These are phyloP conservation scores for Nigrospora sphaerica DNA, from an alignment of 2,329 filamentous ascomycete genomes.

Conservation along the genomic window DNA sequence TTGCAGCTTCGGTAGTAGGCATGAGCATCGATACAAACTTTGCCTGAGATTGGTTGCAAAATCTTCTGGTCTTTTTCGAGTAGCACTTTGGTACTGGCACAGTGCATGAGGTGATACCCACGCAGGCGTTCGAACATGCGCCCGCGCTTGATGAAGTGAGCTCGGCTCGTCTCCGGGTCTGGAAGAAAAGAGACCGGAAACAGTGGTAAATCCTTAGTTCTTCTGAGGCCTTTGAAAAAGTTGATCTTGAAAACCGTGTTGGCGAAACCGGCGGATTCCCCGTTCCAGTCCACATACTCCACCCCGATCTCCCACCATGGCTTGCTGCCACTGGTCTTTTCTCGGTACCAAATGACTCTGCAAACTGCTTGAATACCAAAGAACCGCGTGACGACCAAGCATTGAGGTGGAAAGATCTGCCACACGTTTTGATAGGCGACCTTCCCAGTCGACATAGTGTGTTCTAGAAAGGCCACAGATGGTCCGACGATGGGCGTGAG, in stretches of 20 bases:
- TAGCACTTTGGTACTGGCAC: conserved; percentile 18
- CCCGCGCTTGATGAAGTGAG: conserved; percentile 18
- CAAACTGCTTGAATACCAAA: conserved; percentile 26
- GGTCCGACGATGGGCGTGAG: conserved; percentile 20
- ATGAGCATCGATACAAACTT: conserved; percentile 25
- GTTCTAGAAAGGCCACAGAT: conserved; percentile 14
- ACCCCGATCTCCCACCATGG: conserved; percentile 20
- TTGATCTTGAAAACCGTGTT: conserved; percentile 14
- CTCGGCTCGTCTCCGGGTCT: conserved; percentile 14
- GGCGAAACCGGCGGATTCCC: conserved; percentile 19
- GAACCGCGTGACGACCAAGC: conserved; percentile 21
- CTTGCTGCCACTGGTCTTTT: conserved; percentile 2
- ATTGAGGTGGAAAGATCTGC: conserved; percentile 26
- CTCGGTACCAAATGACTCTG: conserved; percentile 22
- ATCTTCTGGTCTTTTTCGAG: conserved; percentile 14
- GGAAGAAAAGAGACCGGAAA: conserved; percentile 20
- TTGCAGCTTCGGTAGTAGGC: conserved; percentile 25
- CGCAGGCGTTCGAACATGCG: conserved; percentile 22
- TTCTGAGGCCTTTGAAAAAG: conserved; percentile 16
- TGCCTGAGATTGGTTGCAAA: conserved; percentile 18
- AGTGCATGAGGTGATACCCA: conserved; percentile 23
- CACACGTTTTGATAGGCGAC: conserved; percentile 22
- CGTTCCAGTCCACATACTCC: conserved; percentile 29
- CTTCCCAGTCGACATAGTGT: conserved; percentile 19
- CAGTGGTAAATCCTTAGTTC: conserved; percentile 17